Percentiles rank a stretch among this genome's conserved stretches.
These are phyloP conservation scores for Rhodotorula babjevae DNA, from an alignment of 768 basidiomycete genomes.

Conservation along the genomic window DNA sequence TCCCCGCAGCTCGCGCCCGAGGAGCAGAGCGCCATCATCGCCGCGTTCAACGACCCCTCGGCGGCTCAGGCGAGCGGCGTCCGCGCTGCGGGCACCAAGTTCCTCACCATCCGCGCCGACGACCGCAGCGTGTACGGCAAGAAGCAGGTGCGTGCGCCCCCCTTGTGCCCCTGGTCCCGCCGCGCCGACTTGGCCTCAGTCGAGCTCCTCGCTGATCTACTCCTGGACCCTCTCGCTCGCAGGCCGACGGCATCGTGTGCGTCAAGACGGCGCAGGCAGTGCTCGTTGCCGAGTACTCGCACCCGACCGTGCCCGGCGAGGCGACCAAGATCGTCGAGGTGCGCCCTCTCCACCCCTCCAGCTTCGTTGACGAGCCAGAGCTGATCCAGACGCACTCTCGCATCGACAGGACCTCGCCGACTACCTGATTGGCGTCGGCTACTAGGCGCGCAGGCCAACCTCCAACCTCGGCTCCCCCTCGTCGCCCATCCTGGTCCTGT, in stretches of 20 bases:
- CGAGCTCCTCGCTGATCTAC: no score
- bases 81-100: constrained; percentile 66
- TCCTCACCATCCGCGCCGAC: constrained; percentile 58
- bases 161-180: no score
- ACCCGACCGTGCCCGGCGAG: constrained; percentile 64
- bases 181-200: no score
- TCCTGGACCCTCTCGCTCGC: no score
- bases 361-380: no score
- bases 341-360: not conserved
- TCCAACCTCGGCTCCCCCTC: not conserved
- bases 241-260: constrained; percentile 69
- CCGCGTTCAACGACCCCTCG: constrained; percentile 51
- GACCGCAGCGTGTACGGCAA: constrained; percentile 65
- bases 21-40: constrained; percentile 61
- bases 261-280: constrained; percentile 82
- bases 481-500: no score
- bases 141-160: constrained; percentile 67
- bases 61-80: constrained; percentile 55
- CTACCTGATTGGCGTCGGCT: constrained; percentile 58
- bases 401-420: constrained; percentile 56
- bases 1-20: constrained; percentile 59
- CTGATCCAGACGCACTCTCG: not conserved
- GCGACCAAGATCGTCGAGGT: constrained; percentile 60
- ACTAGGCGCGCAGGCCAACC: constrained; percentile 9
- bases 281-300: constrained; percentile 68